Percentiles rank a stretch among this genome's conserved stretches.
These are phyloP conservation scores for Hygrophorus pudorinus DNA, from an alignment of 768 basidiomycete genomes.

Conservation along the genomic window DNA sequence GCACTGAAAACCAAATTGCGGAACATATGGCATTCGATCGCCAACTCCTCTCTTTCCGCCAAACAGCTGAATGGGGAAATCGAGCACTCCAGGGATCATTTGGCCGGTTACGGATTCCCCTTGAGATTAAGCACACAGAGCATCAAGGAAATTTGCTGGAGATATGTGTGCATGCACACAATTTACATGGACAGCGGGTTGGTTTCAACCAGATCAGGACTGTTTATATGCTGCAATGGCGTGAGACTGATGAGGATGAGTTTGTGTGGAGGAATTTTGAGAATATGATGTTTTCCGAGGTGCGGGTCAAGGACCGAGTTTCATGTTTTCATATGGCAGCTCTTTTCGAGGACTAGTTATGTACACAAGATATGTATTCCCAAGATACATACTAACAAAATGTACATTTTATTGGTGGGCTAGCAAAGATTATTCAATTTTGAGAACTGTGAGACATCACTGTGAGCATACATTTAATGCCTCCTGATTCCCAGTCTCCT, in stretches of 20 bases:
- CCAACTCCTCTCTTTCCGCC: conserved; percentile 32
- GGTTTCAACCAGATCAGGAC: conserved; percentile 32
- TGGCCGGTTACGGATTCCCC: conserved; percentile 31
- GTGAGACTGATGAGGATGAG: conserved; percentile 19
- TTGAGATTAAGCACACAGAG: conserved; percentile 21
- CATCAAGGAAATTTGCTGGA: conserved; percentile 24
- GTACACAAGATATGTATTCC: background rate
- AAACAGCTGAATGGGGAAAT: conserved; percentile 47
- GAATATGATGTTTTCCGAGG: conserved; percentile 28
- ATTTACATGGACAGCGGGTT: conserved; percentile 22
- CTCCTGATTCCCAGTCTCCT: too few species aligned
- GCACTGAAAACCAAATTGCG: conserved; percentile 13
- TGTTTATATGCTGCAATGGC: conserved; percentile 30
- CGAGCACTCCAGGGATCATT: conserved; percentile 34
- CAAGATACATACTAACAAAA: too few species aligned
- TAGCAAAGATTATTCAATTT: too few species aligned
- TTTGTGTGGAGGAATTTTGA: conserved; percentile 27
- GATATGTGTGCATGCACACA: conserved; percentile 21
- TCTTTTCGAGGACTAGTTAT: conserved; percentile 9
- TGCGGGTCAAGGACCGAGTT: conserved; percentile 23
- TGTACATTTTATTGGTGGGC: too few species aligned
- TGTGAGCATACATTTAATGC: too few species aligned
- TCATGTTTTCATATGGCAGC: conserved; percentile 22
- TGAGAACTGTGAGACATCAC: too few species aligned
- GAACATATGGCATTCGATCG: conserved; percentile 20